A percentile compares a stretch with the other conserved stretches of the same genome.
Conservation (phyloP, 1,284 basidiomycete genomes). For the Cutaneotrichosporon sp. region DNA sequence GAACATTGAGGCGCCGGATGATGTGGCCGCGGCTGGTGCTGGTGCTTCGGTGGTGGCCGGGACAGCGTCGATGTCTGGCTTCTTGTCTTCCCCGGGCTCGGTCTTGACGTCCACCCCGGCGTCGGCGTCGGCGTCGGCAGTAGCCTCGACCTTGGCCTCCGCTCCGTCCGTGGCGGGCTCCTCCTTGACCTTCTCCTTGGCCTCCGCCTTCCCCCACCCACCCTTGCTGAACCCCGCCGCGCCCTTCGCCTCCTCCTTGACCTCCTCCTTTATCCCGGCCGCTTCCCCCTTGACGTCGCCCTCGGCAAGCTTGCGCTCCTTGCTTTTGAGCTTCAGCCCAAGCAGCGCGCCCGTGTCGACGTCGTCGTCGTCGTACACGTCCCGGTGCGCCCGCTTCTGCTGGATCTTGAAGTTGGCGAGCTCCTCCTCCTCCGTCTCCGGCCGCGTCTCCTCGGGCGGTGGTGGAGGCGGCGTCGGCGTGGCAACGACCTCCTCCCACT, state of each 20-base stretch:
- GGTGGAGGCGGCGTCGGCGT: conserved; percentile 9
- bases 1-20: conserved; percentile 42
- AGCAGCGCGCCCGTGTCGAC: conserved; percentile 37
- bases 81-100: conserved; percentile 6
- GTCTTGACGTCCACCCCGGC: conserved; percentile 27
- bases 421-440: conserved; percentile 28
- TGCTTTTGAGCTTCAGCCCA: conserved; percentile 42
- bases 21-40: conserved; percentile 9
- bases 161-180: conserved; percentile 4
- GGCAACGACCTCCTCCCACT: conserved; percentile 73
- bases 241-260: conserved; percentile 14
- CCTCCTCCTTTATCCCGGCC: neutral
- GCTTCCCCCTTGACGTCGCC: conserved; percentile 11
- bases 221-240: conserved; percentile 16
- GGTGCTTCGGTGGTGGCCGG: conserved; percentile 2
- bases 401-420: conserved; percentile 38
- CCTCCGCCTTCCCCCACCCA: conserved; percentile 1
- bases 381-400: conserved; percentile 32
- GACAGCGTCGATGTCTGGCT: conserved; percentile 9
- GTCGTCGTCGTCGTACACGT: conserved; percentile 49
- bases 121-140: conserved; percentile 1
- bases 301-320: conserved; percentile 31
- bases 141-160: conserved; percentile 4
- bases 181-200: neutral
- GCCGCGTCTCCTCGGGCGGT: neutral